Conservation (phyloP, 140 eudicot genomes). For the Cichorium intybus region DNA sequence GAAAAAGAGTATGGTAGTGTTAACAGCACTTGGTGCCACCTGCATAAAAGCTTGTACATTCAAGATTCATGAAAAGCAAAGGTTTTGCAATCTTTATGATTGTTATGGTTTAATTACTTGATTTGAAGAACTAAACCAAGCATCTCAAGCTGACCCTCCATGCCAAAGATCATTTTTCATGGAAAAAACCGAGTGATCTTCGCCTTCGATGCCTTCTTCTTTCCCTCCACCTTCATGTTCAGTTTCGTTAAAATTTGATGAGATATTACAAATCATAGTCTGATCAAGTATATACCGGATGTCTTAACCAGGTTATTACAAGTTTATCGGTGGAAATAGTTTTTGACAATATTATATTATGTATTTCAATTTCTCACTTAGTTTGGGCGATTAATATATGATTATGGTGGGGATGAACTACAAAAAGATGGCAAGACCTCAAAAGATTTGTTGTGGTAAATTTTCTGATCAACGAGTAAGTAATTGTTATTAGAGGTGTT, state of each 20-base stretch:
- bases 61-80: background rate
- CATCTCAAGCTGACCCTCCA: conserved; percentile 97
- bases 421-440: no score
- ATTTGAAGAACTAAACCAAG: conserved; percentile 98
- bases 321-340: no score
- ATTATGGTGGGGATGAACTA: no score
- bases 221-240: conserved; percentile 37
- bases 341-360: no score
- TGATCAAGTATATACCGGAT: no score
- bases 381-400: no score
- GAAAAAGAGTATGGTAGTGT: conserved; percentile 94
- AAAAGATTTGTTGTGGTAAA: no score
- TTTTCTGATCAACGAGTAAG: no score
- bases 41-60: conserved; percentile 32
- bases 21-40: conserved; percentile 94
- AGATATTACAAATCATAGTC: no score
- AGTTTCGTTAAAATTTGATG: conserved; percentile 51
- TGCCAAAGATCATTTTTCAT: conserved; percentile 75
- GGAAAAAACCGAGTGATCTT: conserved; percentile 50
- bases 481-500: no score
- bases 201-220: conserved; percentile 39
- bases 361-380: no score
- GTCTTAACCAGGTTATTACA: no score
- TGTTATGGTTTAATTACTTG: conserved; percentile 45
- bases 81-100: background rate